These are phyloP conservation scores for Colletotrichum echinochloae DNA, from an alignment of 2,329 filamentous ascomycete genomes.

Conservation along the genomic window DNA sequence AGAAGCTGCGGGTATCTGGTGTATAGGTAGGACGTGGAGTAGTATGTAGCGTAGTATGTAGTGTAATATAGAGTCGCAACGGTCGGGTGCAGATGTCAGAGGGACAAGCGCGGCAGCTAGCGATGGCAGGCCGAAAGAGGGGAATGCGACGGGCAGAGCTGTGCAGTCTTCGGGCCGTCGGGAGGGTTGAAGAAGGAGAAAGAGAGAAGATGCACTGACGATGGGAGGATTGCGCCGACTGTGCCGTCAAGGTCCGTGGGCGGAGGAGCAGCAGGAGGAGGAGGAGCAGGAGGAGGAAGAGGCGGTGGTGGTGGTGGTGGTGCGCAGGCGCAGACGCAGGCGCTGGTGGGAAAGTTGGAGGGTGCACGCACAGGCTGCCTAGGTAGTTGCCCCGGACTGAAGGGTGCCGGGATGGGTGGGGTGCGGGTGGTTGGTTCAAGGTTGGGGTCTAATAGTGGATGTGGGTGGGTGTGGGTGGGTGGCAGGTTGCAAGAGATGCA, in stretches of 20 bases:
- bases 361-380: constrained; percentile 23
- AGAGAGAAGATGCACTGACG: neutral
- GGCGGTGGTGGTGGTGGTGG: no score
- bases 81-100: neutral
- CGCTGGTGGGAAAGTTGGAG: neutral
- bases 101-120: neutral
- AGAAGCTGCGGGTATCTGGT: constrained; percentile 1
- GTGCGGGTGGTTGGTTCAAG: constrained; percentile 30
- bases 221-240: constrained; percentile 2
- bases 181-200: neutral
- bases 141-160: neutral
- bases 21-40: neutral
- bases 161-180: neutral
- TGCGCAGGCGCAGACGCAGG: no score
- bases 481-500: constrained; percentile 1
- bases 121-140: neutral
- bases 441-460: neutral
- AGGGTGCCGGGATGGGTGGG: constrained; percentile 41
- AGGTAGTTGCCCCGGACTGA: constrained; percentile 39
- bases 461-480: constrained; percentile 7
- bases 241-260: constrained; percentile 13
- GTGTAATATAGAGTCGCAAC: neutral
- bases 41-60: neutral
- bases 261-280: constrained; percentile 5
- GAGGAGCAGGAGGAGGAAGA: neutral